Base-by-base conservation (phyloP, 495 filamentous ascomycete genomes). In the Aspergillus leporis region DNA sequence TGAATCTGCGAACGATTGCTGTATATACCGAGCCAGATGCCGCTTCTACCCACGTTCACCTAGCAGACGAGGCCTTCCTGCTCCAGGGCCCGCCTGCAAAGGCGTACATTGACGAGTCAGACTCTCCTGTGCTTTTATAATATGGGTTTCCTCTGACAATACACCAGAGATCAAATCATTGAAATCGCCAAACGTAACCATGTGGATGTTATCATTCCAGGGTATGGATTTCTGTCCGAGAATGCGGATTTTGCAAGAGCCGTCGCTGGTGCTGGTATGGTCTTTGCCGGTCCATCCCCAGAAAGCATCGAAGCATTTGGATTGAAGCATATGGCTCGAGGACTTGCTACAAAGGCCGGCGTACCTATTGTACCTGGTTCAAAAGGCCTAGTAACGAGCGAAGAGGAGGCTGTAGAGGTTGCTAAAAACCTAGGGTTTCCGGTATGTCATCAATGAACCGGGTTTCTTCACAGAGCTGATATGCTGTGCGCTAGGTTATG, bases 161-260 rank as follows among this genome's bases (percentile, higher is more conserved):
- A 14, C 16, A 19, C 2, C 43, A 80, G 77, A 32, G 74, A 80
- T 16, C 61, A 68, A 38, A 82, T 83, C 21, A 76, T 83, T 55
- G 61, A 70, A 38, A 80, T 83, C 45, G 78, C 80, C 51, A 76
- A 77, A 38, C 59, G 59, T 14, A 56, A 72, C 23, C 51, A 72
- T 19, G 79, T 60, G 1, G 67, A 83, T 57, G 81, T 78, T 25
- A 78, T 84, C 40, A 82, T 83, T 50, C 82, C 82, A 5, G 82
- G 82, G 13, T 85, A 85, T 72, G 82, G 82, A 0, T 86, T 85
- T 53, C 65, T 87, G 22, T 81, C 76, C 4, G 85, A 87, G 48
- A 87, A 87, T 69, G 75, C 74, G 3, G 75, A 79, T 31, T 87
- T 87, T 62, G 84, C 85, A 0, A 57, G 70, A 48, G 59, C 69